Percentiles rank a stretch among this genome's conserved stretches.
Evolutionary conservation across 495 filamentous ascomycete genomes (phyloP).

Genomic region (Penicillium daleae): DNA sequence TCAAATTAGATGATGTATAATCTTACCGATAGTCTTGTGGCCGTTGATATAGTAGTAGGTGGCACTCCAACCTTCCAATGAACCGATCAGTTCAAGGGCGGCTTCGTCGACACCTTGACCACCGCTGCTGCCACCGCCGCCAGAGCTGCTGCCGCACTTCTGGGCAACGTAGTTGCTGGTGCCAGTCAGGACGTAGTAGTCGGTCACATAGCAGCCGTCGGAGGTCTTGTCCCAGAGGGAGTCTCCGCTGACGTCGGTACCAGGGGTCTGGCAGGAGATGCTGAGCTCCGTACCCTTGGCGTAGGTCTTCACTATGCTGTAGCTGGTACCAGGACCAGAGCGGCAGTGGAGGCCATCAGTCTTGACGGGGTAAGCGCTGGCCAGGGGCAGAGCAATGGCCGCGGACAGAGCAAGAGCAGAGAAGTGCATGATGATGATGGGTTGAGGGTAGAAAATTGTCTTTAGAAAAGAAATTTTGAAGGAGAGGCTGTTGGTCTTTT

Average conservation of each 20-base stretch:
- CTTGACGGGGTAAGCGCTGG: slow-evolving; percentile 10
- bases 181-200: slow-evolving; percentile 21
- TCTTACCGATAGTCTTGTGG: no score
- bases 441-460: no score
- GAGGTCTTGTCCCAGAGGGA: slow-evolving; percentile 24
- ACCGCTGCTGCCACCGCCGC: no score
- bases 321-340: slow-evolving; percentile 22
- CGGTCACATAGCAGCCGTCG: slow-evolving; percentile 25
- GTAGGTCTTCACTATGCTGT: slow-evolving; percentile 25
- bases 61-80: no score
- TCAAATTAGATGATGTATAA: no score
- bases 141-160: background rate
- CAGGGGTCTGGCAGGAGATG: slow-evolving; percentile 22
- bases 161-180: slow-evolving; percentile 6
- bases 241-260: slow-evolving; percentile 20
- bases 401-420: no score
- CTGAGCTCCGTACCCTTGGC: slow-evolving; percentile 12
- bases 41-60: no score
- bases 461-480: no score
- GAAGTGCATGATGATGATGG: no score
- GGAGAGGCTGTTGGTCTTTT: no score
- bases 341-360: slow-evolving; percentile 19
- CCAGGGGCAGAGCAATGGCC: background rate
- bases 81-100: no score
- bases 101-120: no score